Conservation (phyloP, 2,329 filamentous ascomycete species). For the Pseudogymnoascus sp. region DNA sequence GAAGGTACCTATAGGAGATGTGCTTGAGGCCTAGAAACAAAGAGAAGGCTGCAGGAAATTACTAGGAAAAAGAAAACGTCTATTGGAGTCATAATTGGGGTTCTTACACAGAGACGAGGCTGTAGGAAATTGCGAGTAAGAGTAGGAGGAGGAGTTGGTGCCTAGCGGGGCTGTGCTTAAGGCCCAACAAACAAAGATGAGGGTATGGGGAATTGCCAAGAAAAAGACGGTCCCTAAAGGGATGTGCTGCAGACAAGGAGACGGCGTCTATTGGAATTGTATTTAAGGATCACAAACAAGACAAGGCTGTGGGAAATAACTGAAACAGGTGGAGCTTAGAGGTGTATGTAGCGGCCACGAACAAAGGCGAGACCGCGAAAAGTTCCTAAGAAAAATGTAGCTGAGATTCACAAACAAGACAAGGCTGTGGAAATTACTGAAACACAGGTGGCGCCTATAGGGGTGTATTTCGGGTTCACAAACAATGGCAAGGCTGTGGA, state of each 20-base stretch:
- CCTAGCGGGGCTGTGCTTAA: not conserved
- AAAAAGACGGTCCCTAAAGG: not conserved
- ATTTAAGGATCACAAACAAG: not conserved
- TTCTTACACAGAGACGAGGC: not conserved
- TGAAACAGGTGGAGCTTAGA: no score
- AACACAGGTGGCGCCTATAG: no score
- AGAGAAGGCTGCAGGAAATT: not conserved
- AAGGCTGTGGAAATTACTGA: no score
- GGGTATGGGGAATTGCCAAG: not conserved
- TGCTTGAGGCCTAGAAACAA: not conserved
- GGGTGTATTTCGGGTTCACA: no score
- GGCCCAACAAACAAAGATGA: not conserved
- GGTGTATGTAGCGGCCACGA: no score
- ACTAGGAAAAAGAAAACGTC: not conserved
- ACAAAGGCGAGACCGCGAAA: no score
- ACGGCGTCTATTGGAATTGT: not conserved
- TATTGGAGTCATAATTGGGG: not conserved
- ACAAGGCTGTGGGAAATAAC: not conserved
- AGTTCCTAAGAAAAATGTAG: no score
- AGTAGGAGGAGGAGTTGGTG: not conserved
- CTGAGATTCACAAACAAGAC: no score
- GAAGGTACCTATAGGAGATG: not conserved
- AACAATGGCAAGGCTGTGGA: no score
- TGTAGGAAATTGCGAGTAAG: not conserved
- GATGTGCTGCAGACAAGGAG: no score